A percentile compares a stretch with the other conserved stretches of the same genome.
Evolutionary conservation across 257 asterid species (phyloP).

Genomic region (Cordia subcordata): DNA sequence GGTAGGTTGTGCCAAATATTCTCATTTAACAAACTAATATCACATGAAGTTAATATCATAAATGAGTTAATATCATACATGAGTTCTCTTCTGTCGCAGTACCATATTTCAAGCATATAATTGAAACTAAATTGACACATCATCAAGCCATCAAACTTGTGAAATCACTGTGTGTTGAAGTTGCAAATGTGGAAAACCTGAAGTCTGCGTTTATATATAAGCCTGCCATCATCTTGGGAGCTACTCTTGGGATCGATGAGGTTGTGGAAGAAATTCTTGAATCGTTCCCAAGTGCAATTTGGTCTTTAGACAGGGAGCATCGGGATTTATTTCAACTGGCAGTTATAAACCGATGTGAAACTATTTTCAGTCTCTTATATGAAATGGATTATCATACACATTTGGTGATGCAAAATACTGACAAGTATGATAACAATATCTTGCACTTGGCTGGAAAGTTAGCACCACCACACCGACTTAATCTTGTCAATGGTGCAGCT

Average conservation of each 20-base stretch:
- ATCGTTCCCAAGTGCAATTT: conserved; percentile 27
- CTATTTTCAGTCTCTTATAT: conserved; percentile 21
- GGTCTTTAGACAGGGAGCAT: conserved; percentile 20
- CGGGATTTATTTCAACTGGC: conserved; percentile 28
- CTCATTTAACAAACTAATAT: background rate
- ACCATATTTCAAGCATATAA: conserved; percentile 22
- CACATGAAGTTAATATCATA: background rate
- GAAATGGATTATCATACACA: conserved; percentile 21
- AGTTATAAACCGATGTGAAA: conserved; percentile 22
- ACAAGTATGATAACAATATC: conserved; percentile 20
- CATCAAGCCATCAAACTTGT: conserved; percentile 25
- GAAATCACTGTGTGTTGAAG: conserved; percentile 26
- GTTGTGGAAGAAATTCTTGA: conserved; percentile 21
- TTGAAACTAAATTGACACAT: conserved; percentile 20
- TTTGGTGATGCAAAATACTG: conserved; percentile 21
- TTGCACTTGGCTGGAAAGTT: conserved; percentile 31
- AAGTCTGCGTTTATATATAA: conserved; percentile 20
- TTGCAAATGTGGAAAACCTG: conserved; percentile 10
- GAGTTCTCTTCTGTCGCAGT: conserved; percentile 12
- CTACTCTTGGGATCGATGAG: conserved; percentile 20
- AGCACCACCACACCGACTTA: conserved; percentile 27
- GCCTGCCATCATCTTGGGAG: conserved; percentile 23
- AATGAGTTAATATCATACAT: background rate
- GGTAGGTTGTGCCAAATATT: conserved; percentile 9
- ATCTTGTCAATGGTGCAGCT: conserved; percentile 26